Conservation (phyloP, 2,329 filamentous ascomycete genomes). For the Coniosporium tulheliwenetii region DNA sequence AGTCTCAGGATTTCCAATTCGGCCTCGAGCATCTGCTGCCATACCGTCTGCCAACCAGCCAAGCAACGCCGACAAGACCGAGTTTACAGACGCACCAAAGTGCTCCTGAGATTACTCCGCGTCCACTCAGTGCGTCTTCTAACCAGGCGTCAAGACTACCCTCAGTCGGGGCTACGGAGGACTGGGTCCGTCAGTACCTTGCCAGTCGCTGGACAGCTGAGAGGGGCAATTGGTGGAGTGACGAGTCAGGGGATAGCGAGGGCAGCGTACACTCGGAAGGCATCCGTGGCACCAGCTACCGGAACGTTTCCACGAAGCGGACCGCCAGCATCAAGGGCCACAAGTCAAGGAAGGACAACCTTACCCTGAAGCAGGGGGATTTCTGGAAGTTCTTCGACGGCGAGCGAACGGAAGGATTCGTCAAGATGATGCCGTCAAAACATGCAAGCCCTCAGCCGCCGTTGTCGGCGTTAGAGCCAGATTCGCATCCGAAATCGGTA, state of each 20-base stretch:
- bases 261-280: too few species aligned
- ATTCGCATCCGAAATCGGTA: constrained; percentile 2
- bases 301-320: constrained; percentile 1
- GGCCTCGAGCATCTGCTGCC: too few species aligned
- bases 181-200: constrained; percentile 79
- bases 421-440: constrained; percentile 18
- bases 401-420: constrained; percentile 20
- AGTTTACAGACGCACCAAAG: constrained; percentile 2
- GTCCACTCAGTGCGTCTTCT: constrained; percentile 5
- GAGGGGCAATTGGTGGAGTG: constrained; percentile 69
- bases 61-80: constrained; percentile 6
- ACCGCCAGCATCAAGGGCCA: constrained; percentile 18
- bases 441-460: constrained; percentile 12
- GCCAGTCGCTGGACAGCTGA: constrained; percentile 54
- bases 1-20: too few species aligned
- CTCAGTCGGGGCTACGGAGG: constrained; percentile 53
- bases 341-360: constrained; percentile 25
- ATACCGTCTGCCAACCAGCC: constrained; percentile 5
- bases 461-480: constrained; percentile 13
- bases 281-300: background rate
- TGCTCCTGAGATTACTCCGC: constrained; percentile 10
- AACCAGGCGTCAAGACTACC: constrained; percentile 27
- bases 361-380: constrained; percentile 33
- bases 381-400: constrained; percentile 28
- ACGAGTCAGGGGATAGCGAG: constrained; percentile 50